phyloP scores from a whole-genome alignment of 2,329 filamentous ascomycete genomes.

The Rhynchosporium secalis region DNA sequence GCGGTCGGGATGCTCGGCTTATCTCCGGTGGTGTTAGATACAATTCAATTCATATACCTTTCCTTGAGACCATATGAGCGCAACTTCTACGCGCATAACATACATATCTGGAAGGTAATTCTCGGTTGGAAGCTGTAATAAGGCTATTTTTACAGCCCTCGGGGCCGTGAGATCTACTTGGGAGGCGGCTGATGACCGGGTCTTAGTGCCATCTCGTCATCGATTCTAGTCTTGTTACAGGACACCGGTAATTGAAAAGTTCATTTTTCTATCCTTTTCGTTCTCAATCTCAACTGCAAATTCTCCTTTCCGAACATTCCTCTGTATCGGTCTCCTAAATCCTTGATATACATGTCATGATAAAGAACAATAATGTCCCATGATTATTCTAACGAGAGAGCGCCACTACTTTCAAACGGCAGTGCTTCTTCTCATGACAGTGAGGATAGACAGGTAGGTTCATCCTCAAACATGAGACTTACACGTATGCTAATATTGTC shows the following conservation, averaged over 20 bases:
- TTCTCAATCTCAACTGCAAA: background rate
- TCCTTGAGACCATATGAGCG: background rate
- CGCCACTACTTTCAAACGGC: conserved; percentile 26
- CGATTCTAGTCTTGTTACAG: conserved; percentile 8
- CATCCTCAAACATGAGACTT: background rate
- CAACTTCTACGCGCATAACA: background rate
- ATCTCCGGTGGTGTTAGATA: background rate
- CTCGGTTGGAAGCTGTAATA: background rate
- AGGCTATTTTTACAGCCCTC: background rate
- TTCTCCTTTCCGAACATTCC: background rate
- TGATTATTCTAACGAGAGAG: conserved; percentile 22
- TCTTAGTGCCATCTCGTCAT: conserved; percentile 16
- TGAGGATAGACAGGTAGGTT: conserved; percentile 17
- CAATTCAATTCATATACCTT: background rate
- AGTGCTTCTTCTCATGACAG: conserved; percentile 1
- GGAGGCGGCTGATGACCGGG: background rate
- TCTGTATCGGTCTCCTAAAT: background rate
- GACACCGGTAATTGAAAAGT: conserved; percentile 1
- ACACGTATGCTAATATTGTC: background rate
- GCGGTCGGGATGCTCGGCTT: background rate
- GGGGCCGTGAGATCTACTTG: background rate
- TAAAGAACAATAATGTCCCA: conserved; percentile 5
- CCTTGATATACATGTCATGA: background rate
- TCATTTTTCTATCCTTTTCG: background rate
- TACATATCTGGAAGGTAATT: background rate